These are phyloP conservation scores for Prinsepia uniflora DNA, from an alignment of 306 rosid species.

Conservation along the genomic window DNA sequence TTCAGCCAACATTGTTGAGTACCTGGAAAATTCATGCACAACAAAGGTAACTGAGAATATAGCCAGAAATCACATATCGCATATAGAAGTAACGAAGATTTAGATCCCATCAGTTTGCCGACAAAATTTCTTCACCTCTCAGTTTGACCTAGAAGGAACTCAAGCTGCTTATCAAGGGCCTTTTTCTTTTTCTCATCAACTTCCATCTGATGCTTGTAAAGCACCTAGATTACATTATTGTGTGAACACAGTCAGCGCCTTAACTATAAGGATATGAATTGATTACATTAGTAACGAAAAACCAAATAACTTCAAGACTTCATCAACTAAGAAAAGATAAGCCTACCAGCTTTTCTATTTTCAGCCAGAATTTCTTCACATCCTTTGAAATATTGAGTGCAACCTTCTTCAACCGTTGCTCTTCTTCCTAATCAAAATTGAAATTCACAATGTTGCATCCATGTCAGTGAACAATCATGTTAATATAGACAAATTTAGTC, in stretches of 20 bases:
- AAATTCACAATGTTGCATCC: conserved; percentile 24
- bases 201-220: conserved; percentile 96
- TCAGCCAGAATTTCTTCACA: conserved; percentile 94
- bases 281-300: not conserved
- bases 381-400: conserved; percentile 94
- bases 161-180: conserved; percentile 93
- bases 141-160: conserved; percentile 97
- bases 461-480: conserved; percentile 4
- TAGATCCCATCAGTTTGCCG: not conserved
- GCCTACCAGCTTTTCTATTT: conserved; percentile 94
- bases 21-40: conserved; percentile 49
- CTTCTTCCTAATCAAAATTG: conserved; percentile 71
- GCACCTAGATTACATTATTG: conserved; percentile 56
- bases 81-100: not conserved
- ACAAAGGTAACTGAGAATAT: conserved; percentile 2
- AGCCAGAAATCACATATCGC: conserved; percentile 6
- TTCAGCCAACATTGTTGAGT: conserved; percentile 96
- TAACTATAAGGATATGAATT: conserved; percentile 10
- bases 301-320: not conserved
- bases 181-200: conserved; percentile 93
- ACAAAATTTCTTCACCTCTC: conserved; percentile 56
- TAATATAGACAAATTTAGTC: conserved; percentile 10
- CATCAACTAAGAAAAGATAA: conserved; percentile 9
- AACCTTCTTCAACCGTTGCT: conserved; percentile 83
- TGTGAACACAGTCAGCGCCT: conserved; percentile 15